Evolutionary conservation across 306 rosid genomes (phyloP), one percentile per base, ranked within the genome.

Genomic region (Carpinus fangiana): DNA sequence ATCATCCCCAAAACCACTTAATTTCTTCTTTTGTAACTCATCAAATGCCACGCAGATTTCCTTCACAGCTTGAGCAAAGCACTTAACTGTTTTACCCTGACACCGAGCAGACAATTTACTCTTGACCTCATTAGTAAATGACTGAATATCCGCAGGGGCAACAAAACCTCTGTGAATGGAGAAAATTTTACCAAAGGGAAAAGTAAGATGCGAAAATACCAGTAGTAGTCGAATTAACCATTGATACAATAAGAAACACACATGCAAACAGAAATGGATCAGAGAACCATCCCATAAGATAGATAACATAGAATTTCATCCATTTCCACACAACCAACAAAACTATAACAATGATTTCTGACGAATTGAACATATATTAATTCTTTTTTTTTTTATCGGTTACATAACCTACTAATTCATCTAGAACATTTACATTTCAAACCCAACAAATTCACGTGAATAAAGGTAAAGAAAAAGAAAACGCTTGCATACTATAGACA

Each of bases 81-180:
- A 71, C 87, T 86, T 96, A 3, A 66, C 72, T 45, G 98, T 69
- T 88, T 89, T 96, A 75, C 90, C 90, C 11, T 90, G 97, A 86
- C 86, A 73, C 77, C 97, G 89, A 79, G 92, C 78, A 77, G 89
- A 84, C 81, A 96, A 78, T 79, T 91, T 96, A 75, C 56, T 83
- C 87, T 90, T 93, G 61, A 74, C 81, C 87, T 91, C 97, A 79
- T 48, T 70, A 26, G 99, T 96, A 82, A 96, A 96, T 70, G 82
- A 83, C 83, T 93, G 97, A 85, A 96, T 86, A 83, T 96, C 99
- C 74, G 84, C 82, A 70, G 98, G 97, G 87, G 97, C 89, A 86
- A 96, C 97, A 88, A 96, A 96, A 73, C 97, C 99, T 84, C 99
- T 94, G 95, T 74, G 55, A 79, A 86, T 71, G 76, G 78, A 55